Evolutionary conservation across 2,329 filamentous ascomycete genomes (phyloP), one percentile per base, ranked within the genome.

Genomic region (Fragosphaeria purpurea): DNA sequence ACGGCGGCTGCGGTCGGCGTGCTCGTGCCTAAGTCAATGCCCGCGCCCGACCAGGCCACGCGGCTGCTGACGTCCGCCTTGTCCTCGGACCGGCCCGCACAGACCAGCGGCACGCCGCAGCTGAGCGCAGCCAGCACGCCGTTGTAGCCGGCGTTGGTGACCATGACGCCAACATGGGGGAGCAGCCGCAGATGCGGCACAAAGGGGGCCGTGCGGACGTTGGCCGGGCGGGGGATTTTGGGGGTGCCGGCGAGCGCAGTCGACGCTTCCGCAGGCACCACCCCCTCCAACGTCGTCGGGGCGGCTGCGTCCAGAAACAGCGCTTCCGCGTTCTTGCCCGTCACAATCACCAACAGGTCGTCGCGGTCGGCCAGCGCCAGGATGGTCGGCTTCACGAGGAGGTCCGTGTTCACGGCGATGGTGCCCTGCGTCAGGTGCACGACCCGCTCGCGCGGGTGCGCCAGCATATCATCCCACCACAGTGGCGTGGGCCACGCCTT

Each of bases 381-480:
- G 30, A 60, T 41, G 1, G 58, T 57, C 0, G 58, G 57, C 7
- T 46, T 45, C 33, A 60, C 40, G 0, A 58, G 55, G 2, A 54
- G 47, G 1, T 48, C 48, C 3, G 56, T 40, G 45, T 57, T 44
- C 1, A 46, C 48, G 0, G 53, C 52, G 40, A 52, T 51, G 8
- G 57, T 59, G 2, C 56, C 57, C 11, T 58, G 57, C 4, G 57
- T 56, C 22, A 60, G 50, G 32, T 56, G 54, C 1, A 60, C 48
- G 9, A 60, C 56, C 7, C 52, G 53, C 6, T 53, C 50, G 5
- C 53, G 48, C 2, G 56, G 53, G 30, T 57, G 55, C 11, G 53
- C 48, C n/a, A 56, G 47, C 47, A 60, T 48, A 44, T 59, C 55
- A 12, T 51, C 48, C 59, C 59, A 60, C 58, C 58, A 60, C 5